Base-by-base conservation (phyloP, 768 basidiomycete genomes). In the Chalciporus piperatus region DNA sequence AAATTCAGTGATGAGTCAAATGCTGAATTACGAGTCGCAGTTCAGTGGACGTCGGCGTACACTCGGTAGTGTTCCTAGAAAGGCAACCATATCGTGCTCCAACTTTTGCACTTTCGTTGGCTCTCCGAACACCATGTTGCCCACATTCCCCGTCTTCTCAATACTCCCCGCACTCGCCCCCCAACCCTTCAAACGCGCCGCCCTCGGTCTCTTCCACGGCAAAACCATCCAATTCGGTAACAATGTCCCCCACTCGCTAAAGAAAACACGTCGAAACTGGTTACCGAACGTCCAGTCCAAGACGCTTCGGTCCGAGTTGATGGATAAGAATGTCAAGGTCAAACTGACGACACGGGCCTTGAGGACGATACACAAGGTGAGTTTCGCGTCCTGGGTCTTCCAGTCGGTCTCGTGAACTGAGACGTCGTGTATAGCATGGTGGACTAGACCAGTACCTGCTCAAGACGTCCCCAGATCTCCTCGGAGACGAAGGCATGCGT, bases 241-340 rank as follows among this genome's bases (percentile, higher is more conserved):
- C 76, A 93, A 86, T 63, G 90, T 94, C 43, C 91, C 92, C 0
- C 87, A 91, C 69, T 93, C 92, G 20, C 85, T 86, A 65, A 80
- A 87, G 66, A 94, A 93, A 74, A 93, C 93, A 22, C 84, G 88
- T 45, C 77, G 92, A 37, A 80, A 86, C 40, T 95, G 92, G 92
- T 74, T 92, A 11, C 92, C 92, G 32, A 95, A 95, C 69, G 78
- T 92, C 20, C 91, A 93, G 58, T 73, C 74, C 45, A 92, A 93
- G 69, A 80, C 83, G 2, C 59, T 93, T 41, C 78, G 73, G 56
- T 92, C 88, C 12, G 84, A 87, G 13, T 70, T 81, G 8, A 69
- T 92, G 32, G 81, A 77, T 27, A 67, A 76, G 45, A 72, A 72
- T 40, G 62, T 95, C 5, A 74, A 75, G 45, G 71, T 92, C 23